Percentiles rank a stretch among this genome's conserved stretches.
Conservation (phyloP, 2,329 filamentous ascomycete genomes). For the Clonostachys solani region DNA sequence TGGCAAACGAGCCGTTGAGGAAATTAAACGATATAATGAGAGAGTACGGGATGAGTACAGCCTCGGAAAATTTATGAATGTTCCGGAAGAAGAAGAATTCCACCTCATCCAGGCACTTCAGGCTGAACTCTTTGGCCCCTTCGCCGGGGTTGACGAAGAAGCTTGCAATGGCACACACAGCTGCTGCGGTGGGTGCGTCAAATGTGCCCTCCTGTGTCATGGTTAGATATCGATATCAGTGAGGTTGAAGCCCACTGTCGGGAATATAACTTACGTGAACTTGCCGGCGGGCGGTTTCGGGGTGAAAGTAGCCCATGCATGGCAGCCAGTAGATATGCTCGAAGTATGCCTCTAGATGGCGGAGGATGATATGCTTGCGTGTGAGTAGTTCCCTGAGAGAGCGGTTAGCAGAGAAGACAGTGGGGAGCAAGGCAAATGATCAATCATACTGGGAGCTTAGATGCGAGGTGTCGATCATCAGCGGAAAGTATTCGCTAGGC, state of each 20-base stretch:
- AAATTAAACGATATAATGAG: slow-evolving; percentile 29
- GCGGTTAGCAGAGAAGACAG: background rate
- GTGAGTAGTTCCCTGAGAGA: slow-evolving; percentile 21
- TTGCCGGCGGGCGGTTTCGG: slow-evolving; percentile 22
- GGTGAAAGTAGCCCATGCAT: slow-evolving; percentile 31
- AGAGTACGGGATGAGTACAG: slow-evolving; percentile 24
- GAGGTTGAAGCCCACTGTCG: no score
- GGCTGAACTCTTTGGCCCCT: slow-evolving; percentile 25
- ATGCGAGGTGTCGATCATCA: slow-evolving; percentile 13
- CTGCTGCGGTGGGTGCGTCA: slow-evolving; percentile 25
- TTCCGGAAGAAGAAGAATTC: slow-evolving; percentile 33
- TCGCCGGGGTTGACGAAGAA: slow-evolving; percentile 24
- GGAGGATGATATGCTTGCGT: slow-evolving; percentile 25
- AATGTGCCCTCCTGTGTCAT: slow-evolving; percentile 21
- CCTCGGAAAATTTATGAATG: slow-evolving; percentile 28
- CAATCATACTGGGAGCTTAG: slow-evolving; percentile 20
- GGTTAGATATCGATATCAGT: background rate
- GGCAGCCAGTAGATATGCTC: slow-evolving; percentile 29
- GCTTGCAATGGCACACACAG: slow-evolving; percentile 29
- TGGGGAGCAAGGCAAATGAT: background rate
- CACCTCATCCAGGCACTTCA: slow-evolving; percentile 29
- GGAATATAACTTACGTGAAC: slow-evolving; percentile 19
- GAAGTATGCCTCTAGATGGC: slow-evolving; percentile 32
- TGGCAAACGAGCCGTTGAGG: slow-evolving; percentile 26
- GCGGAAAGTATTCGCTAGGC: slow-evolving; percentile 3